Base-by-base conservation (phyloP, 2,329 filamentous ascomycete genomes). In the Cytospora leucostoma region DNA sequence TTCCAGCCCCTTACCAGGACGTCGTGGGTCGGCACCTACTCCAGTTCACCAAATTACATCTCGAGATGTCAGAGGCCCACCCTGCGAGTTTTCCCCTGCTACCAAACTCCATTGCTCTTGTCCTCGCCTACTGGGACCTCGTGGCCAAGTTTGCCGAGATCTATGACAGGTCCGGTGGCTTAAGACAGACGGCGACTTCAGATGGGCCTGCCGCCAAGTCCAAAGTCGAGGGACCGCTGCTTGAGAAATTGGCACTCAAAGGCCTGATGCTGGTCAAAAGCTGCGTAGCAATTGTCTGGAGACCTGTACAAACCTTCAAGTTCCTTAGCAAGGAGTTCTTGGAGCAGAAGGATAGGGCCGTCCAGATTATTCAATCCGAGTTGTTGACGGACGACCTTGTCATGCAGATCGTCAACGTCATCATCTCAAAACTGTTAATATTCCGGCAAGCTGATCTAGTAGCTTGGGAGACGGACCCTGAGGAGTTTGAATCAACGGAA, bases 401-500 rank as follows among this genome's bases (percentile, higher is more conserved):
- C 3, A 80, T 89, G 17, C 87, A 93, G 67, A 89, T 96, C 68
- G 92, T 95, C 73, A 92, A 95, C 68, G 82, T 89, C 13, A 87
- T 97, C 62, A 91, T 99, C 58, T 92, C 90, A 1, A 88, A 90
- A 70, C 92, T 97, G 68, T 95, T 99, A 73, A 84, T 95, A 44
- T 95, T 98, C 74, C 87, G 92, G 38, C 85, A 90, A 64, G 87
- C 87, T 58, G 95, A 99, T 74, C 84, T 98, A 1, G 88, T 92
- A 66, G 90, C 92, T 63, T 99, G 95, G 95, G 90, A 96, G 72
- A 90, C 96, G 71, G 93, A 97, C 63, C 92, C 94, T 0, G 92
- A 99, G 74, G 93, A 96, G 60, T 99, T 95, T 93, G 94, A 97
- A 74, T 88, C 91, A 67, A 88, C 89, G 70, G 93, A 97, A 78